Conservation (phyloP, 495 filamentous ascomycete species). For the Xylaria acuta region DNA sequence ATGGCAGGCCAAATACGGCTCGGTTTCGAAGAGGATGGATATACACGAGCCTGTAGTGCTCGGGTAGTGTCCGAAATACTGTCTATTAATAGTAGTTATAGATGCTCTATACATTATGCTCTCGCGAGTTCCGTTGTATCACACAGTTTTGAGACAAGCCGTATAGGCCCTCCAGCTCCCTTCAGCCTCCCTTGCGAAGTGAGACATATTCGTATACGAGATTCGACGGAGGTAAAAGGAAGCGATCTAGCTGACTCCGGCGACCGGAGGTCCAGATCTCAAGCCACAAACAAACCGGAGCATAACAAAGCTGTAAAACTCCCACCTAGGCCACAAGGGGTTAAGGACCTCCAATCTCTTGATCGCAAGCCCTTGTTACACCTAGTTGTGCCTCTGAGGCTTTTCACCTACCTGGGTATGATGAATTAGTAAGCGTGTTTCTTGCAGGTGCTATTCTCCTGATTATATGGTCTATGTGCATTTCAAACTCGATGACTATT, state of each 20-base stretch:
- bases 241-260: background rate
- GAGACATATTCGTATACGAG: background rate
- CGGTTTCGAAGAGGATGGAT: slow-evolving; percentile 51
- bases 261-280: background rate
- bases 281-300: background rate
- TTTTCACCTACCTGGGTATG: background rate
- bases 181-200: background rate
- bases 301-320: background rate
- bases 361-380: background rate
- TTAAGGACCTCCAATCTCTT: background rate
- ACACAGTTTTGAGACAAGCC: background rate
- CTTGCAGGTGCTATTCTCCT: background rate
- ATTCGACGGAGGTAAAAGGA: background rate
- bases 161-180: background rate
- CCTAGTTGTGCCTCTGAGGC: background rate
- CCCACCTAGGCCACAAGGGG: background rate
- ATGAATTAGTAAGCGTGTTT: background rate
- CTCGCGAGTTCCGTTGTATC: background rate
- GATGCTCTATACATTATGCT: background rate
- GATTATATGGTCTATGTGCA: background rate
- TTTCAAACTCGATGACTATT: background rate
- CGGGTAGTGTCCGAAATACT: slow-evolving; percentile 15
- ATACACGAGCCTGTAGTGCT: slow-evolving; percentile 19
- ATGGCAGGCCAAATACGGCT: slow-evolving; percentile 98
- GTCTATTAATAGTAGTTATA: background rate